These are phyloP conservation scores for Termitomyces sp. DNA, from an alignment of 768 basidiomycete genomes.

Conservation along the genomic window DNA sequence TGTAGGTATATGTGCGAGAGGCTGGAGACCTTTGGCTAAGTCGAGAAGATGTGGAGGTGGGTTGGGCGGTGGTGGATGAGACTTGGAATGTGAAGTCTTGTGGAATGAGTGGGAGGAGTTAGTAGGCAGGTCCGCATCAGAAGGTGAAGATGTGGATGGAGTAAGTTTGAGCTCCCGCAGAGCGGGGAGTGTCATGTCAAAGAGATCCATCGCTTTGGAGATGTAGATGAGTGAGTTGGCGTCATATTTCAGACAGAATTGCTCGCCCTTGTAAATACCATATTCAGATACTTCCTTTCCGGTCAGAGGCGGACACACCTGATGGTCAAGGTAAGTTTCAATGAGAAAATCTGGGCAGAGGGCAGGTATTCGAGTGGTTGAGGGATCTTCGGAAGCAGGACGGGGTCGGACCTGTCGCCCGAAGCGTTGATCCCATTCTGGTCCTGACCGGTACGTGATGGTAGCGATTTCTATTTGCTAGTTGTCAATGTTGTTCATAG, in stretches of 20 bases:
- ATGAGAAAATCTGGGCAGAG: slow-evolving; percentile 97
- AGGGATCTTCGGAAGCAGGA: slow-evolving; percentile 28
- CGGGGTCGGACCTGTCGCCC: slow-evolving; percentile 62
- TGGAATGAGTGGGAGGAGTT: slow-evolving; percentile 20
- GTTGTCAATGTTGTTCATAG: background rate
- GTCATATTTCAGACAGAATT: slow-evolving; percentile 98
- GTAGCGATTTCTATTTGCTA: slow-evolving; percentile 83
- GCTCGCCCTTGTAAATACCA: slow-evolving; percentile 58
- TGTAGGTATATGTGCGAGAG: slow-evolving; percentile 70
- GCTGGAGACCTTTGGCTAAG: slow-evolving; percentile 72
- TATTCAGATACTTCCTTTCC: slow-evolving; percentile 30
- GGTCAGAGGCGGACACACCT: slow-evolving; percentile 68
- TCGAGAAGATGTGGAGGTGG: slow-evolving; percentile 71
- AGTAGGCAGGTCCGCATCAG: slow-evolving; percentile 15
- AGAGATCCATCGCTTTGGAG: slow-evolving; percentile 98
- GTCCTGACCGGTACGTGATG: slow-evolving; percentile 97
- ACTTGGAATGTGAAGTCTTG: slow-evolving; percentile 53
- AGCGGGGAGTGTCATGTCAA: slow-evolving; percentile 85
- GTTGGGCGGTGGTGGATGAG: slow-evolving; percentile 66
- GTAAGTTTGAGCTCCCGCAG: slow-evolving; percentile 62
- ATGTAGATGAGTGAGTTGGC: slow-evolving; percentile 99
- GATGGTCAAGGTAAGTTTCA: slow-evolving; percentile 96
- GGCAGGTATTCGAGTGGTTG: slow-evolving; percentile 48
- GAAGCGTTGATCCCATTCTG: slow-evolving; percentile 99
- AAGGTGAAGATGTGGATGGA: slow-evolving; percentile 18